phyloP scores from a whole-genome alignment of 2,329 filamentous ascomycete species.

The Pseudocercospora fijiensis region DNA sequence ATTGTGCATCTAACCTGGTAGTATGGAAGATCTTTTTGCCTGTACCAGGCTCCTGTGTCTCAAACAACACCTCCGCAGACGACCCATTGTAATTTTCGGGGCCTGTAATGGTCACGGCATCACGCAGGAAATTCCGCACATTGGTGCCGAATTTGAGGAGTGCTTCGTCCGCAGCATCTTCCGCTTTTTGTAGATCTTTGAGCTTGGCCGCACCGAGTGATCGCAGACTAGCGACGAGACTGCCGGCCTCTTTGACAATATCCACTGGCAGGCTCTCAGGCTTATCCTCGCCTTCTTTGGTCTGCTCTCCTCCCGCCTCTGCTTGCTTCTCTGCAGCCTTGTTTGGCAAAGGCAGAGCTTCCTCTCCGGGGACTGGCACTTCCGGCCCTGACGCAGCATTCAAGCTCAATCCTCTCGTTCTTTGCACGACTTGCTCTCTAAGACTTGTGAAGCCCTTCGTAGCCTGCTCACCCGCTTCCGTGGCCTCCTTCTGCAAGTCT shows the following conservation, averaged over 20 bases:
- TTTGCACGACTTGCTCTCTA: conserved; percentile 41
- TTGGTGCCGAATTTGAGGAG: conserved; percentile 88
- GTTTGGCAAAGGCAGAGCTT: conserved; percentile 28
- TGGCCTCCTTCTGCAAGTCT: conserved; percentile 77
- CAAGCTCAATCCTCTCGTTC: conserved; percentile 33
- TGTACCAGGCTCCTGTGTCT: conserved; percentile 80
- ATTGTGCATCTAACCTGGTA: conserved; percentile 88
- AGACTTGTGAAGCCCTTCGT: conserved; percentile 75
- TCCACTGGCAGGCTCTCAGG: conserved; percentile 51
- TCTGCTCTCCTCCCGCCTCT: conserved; percentile 7
- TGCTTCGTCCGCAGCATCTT: conserved; percentile 95
- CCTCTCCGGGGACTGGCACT: conserved; percentile 31
- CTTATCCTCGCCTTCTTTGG: conserved; percentile 29
- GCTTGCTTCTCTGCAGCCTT: conserved; percentile 9
- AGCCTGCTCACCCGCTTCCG: conserved; percentile 67
- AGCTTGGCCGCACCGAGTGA: conserved; percentile 53
- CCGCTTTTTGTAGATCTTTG: conserved; percentile 85
- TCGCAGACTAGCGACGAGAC: conserved; percentile 70
- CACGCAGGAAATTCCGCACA: conserved; percentile 81
- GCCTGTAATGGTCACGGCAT: conserved; percentile 84
- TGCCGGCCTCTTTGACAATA: conserved; percentile 56
- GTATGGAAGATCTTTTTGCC: conserved; percentile 94
- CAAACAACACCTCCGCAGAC: conserved; percentile 70
- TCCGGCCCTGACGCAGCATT: conserved; percentile 24
- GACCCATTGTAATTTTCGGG: conserved; percentile 49